Conservation (phyloP, 1,284 basidiomycete species). For the Rhizoctonia solani region DNA sequence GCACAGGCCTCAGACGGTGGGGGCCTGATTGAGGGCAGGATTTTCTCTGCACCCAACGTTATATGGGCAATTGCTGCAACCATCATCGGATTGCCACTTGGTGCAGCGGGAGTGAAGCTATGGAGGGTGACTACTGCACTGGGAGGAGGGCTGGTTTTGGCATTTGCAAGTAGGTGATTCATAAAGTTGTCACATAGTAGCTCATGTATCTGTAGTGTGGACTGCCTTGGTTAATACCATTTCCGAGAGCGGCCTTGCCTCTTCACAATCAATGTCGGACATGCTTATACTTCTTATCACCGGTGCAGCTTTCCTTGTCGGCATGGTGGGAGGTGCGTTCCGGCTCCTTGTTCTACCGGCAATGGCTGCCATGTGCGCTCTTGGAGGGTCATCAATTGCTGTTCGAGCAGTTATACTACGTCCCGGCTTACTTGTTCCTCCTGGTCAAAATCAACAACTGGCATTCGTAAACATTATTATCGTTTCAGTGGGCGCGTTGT, state of each 20-base stretch:
- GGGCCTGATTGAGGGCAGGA: slow-evolving; percentile 7
- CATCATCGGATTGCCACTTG: slow-evolving; percentile 12
- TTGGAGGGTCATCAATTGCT: slow-evolving; percentile 17
- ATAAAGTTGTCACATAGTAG: neutral
- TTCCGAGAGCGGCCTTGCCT: slow-evolving; percentile 22
- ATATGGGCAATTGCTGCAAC: slow-evolving; percentile 22
- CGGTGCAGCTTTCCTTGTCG: slow-evolving; percentile 18
- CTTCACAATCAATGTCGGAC: slow-evolving; percentile 30
- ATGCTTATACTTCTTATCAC: slow-evolving; percentile 29
- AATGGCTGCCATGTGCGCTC: slow-evolving; percentile 14
- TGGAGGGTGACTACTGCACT: slow-evolving; percentile 28
- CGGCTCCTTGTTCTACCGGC: slow-evolving; percentile 3
- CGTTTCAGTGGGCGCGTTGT: neutral
- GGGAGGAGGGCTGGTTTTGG: slow-evolving; percentile 12
- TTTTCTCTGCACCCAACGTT: slow-evolving; percentile 23
- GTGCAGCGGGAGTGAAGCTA: slow-evolving; percentile 14
- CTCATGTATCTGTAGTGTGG: slow-evolving; percentile 10
- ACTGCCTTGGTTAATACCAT: slow-evolving; percentile 17
- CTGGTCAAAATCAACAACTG: slow-evolving; percentile 18
- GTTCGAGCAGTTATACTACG: slow-evolving; percentile 19
- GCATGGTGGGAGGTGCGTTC: slow-evolving; percentile 20
- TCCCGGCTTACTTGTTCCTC: slow-evolving; percentile 22
- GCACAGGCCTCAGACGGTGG: slow-evolving; percentile 26
- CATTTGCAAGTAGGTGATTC: slow-evolving; percentile 26
- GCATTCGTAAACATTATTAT: slow-evolving; percentile 25